A percentile compares a stretch with the other conserved stretches of the same genome.
These are phyloP conservation scores for Ascochyta rabiei DNA, from an alignment of 2,329 filamentous ascomycete genomes.

Conservation along the genomic window DNA sequence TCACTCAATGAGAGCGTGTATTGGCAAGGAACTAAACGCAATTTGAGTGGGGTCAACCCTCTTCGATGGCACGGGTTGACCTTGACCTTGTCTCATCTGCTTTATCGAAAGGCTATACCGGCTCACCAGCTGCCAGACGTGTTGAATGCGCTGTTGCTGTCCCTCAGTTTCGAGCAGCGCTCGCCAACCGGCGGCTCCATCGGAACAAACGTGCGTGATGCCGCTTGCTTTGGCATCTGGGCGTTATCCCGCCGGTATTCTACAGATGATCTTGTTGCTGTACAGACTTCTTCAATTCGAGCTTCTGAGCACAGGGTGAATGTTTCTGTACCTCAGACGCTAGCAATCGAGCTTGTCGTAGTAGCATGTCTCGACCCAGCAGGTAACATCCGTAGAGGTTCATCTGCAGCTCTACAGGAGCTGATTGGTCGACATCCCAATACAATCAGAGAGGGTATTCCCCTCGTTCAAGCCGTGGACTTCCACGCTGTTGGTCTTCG, in stretches of 20 bases:
- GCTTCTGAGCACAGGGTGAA: slow-evolving; percentile 52
- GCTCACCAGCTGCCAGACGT: slow-evolving; percentile 72
- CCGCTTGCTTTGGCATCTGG: slow-evolving; percentile 96
- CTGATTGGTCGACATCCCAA: slow-evolving; percentile 92
- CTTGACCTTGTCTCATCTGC: slow-evolving; percentile 81
- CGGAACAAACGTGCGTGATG: slow-evolving; percentile 90
- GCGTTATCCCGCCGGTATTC: slow-evolving; percentile 85
- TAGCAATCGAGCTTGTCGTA: slow-evolving; percentile 81
- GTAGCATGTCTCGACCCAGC: slow-evolving; percentile 85
- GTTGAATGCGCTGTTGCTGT: slow-evolving; percentile 76
- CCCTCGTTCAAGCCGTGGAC: slow-evolving; percentile 86
- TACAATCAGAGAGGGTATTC: slow-evolving; percentile 79
- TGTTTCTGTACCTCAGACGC: slow-evolving; percentile 67
- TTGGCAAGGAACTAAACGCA: slow-evolving; percentile 59
- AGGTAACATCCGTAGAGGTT: slow-evolving; percentile 90
- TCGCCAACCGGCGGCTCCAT: slow-evolving; percentile 82
- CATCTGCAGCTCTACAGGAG: slow-evolving; percentile 93
- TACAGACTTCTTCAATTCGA: slow-evolving; percentile 56
- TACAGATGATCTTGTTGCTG: slow-evolving; percentile 73
- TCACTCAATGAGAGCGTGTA: slow-evolving; percentile 67
- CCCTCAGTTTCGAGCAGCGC: slow-evolving; percentile 86
- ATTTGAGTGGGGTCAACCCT: slow-evolving; percentile 78
- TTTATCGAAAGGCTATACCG: slow-evolving; percentile 84
- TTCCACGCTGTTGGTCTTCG: slow-evolving; percentile 93
- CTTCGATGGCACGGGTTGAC: slow-evolving; percentile 92